Evolutionary conservation across 495 filamentous ascomycete species (phyloP).

Genomic region (Xylaria flabelliformis): DNA sequence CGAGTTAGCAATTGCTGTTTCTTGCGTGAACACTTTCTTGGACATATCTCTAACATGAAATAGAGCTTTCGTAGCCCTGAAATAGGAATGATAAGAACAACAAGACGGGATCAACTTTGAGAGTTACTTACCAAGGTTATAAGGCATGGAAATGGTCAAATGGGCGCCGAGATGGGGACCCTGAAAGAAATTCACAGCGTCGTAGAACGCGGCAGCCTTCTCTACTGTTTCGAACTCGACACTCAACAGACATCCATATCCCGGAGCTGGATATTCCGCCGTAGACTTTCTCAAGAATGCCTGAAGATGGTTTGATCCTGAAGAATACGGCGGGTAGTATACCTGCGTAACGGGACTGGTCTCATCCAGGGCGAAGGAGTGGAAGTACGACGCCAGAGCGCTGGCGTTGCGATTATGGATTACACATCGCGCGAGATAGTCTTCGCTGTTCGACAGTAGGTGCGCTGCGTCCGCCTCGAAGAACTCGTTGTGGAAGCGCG

Average conservation of each 20-base stretch:
- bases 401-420: conserved; percentile 53
- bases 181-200: conserved; percentile 48
- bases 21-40: neutral
- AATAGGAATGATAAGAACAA: neutral
- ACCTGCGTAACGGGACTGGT: conserved; percentile 43
- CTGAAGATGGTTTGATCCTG: conserved; percentile 43
- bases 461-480: conserved; percentile 48
- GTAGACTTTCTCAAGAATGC: conserved; percentile 44
- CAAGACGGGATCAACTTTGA: neutral
- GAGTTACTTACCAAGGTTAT: conserved; percentile 37
- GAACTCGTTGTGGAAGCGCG: conserved; percentile 47
- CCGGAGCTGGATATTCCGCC: conserved; percentile 40
- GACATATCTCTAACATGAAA: neutral
- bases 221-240: conserved; percentile 50
- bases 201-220: conserved; percentile 47
- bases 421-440: conserved; percentile 48
- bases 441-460: conserved; percentile 50
- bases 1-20: neutral
- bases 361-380: conserved; percentile 24
- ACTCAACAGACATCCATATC: conserved; percentile 49
- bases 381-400: conserved; percentile 40
- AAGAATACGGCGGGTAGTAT: conserved; percentile 49
- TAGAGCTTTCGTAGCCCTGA: neutral
- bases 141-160: conserved; percentile 50
- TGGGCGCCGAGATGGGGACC: conserved; percentile 58